Conservation (phyloP, 257 asterid species). For the Handroanthus guayacan region DNA sequence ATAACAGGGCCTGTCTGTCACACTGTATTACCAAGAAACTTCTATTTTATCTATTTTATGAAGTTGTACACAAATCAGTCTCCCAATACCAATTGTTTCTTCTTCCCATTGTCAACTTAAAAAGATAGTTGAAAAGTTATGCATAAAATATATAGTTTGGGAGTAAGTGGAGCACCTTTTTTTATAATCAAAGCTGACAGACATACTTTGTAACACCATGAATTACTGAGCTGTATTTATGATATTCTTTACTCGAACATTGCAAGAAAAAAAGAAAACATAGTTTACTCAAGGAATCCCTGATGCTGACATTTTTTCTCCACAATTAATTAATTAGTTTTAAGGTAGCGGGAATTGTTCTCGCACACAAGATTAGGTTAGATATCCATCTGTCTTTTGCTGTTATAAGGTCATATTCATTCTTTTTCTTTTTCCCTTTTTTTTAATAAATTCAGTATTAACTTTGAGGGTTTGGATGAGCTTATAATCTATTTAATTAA, state of each 20-base stretch:
- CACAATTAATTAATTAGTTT: background rate
- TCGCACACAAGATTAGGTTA: slow-evolving; percentile 36
- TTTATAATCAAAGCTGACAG: slow-evolving; percentile 67
- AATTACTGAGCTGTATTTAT: slow-evolving; percentile 52
- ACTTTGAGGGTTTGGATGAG: no score
- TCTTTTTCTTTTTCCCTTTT: no score
- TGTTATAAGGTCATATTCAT: background rate
- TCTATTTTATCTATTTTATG: slow-evolving; percentile 74
- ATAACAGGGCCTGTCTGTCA: slow-evolving; percentile 17
- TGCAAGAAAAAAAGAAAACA: slow-evolving; percentile 38
- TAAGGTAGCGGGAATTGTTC: background rate
- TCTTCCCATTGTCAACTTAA: slow-evolving; percentile 53
- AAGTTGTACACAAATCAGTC: slow-evolving; percentile 40
- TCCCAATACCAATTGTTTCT: slow-evolving; percentile 38
- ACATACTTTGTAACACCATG: slow-evolving; percentile 59
- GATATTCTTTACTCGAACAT: slow-evolving; percentile 38
- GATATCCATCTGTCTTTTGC: slow-evolving; percentile 7
- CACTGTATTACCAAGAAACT: slow-evolving; percentile 57
- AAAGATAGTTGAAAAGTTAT: slow-evolving; percentile 29
- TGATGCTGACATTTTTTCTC: slow-evolving; percentile 41
- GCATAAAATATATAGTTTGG: slow-evolving; percentile 38
- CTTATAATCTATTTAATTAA: no score
- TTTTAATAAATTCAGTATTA: no score
- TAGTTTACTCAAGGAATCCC: slow-evolving; percentile 42
- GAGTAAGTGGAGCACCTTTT: slow-evolving; percentile 50